These are phyloP conservation scores for Ceratocystis variospora DNA, from an alignment of 2,329 filamentous ascomycete species.

Conservation along the genomic window DNA sequence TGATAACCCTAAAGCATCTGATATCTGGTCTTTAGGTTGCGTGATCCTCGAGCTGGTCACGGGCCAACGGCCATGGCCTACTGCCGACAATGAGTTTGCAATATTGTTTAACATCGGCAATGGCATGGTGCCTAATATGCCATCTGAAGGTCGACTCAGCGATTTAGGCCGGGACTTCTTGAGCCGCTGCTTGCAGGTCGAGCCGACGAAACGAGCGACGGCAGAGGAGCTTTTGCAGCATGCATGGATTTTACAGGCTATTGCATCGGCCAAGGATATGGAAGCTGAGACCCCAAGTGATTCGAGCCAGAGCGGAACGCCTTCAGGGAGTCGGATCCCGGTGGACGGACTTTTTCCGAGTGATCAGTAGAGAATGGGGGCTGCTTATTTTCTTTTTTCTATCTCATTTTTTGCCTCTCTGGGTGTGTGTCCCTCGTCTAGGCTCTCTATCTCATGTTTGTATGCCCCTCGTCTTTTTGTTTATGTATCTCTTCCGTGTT, in stretches of 20 bases:
- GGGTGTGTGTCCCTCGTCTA: neutral
- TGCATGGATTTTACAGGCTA: conserved; percentile 60
- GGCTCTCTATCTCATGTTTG: neutral
- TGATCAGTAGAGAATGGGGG: neutral
- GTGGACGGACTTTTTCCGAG: conserved; percentile 10
- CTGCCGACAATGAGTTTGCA: conserved; percentile 95
- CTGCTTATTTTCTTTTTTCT: neutral
- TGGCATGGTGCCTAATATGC: conserved; percentile 80
- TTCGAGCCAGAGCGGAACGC: conserved; percentile 25
- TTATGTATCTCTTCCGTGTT: neutral
- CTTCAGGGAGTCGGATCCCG: neutral
- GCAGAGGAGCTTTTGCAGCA: conserved; percentile 86
- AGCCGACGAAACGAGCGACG: conserved; percentile 63
- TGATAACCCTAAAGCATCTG: conserved; percentile 64
- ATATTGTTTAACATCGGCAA: conserved; percentile 99
- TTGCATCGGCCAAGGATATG: conserved; percentile 49
- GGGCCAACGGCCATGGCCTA: conserved; percentile 83
- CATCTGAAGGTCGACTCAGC: conserved; percentile 69
- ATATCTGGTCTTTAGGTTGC: conserved; percentile 93
- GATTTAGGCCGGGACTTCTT: conserved; percentile 77
- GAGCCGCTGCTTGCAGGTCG: conserved; percentile 69
- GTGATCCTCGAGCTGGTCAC: conserved; percentile 97
- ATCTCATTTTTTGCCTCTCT: neutral
- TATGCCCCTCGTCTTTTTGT: neutral
- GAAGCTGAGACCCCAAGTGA: conserved; percentile 52